Percentiles rank a stretch among this genome's conserved stretches.
Evolutionary conservation across 176 grass and related monocot species (phyloP).

Genomic region (Zea mays): Zm-B73-REFERENCE-NAM-5.0 NC_050104.1:144839501-144840000

Average conservation of each 20-base stretch:
- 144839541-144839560: background rate
- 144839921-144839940: background rate
- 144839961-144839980: background rate
- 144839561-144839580: background rate
- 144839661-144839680: background rate
- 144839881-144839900: background rate
- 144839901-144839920: background rate
- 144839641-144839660: background rate
- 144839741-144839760: conserved; percentile 4
- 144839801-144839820: conserved; percentile 10
- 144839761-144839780: conserved; percentile 2
- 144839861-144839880: background rate
- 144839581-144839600: too few species aligned
- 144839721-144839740: background rate
- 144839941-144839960: conserved; percentile 1
- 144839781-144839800: background rate
- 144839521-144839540: background rate
- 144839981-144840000: background rate
- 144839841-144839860: background rate
- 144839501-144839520: background rate
- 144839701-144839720: background rate
- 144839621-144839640: background rate
- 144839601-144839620: conserved; percentile 12
- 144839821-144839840: background rate
- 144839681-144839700: background rate